Evolutionary conservation across 164 flowering plant genomes (phyloP).

Genomic region (Dillenia turbinata): DNA sequence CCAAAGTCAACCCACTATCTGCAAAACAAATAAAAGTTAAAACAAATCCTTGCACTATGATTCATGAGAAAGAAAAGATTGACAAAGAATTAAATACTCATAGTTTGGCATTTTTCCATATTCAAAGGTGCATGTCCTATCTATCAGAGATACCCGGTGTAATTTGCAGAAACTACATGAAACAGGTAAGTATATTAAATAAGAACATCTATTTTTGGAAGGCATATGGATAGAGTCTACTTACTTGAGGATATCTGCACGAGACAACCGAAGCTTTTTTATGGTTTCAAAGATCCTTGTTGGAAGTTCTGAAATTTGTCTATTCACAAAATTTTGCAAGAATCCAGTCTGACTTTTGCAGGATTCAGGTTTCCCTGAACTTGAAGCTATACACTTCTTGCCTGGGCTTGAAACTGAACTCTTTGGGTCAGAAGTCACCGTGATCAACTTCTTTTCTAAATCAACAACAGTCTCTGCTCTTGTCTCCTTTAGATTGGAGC

Average conservation of each 20-base stretch:
- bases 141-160: not conserved
- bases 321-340: constrained; percentile 12
- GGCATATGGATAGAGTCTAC: constrained; percentile 4
- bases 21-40: too few relatives aligned
- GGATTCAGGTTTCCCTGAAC: constrained; percentile 16
- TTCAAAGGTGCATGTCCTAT: not conserved
- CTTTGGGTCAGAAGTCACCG: constrained; percentile 2
- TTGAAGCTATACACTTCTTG: constrained; percentile 19
- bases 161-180: not conserved
- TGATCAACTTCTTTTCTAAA: constrained; percentile 7
- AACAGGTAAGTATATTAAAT: not conserved
- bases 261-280: constrained; percentile 63
- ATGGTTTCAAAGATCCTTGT: constrained; percentile 47
- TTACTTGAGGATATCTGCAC: constrained; percentile 69
- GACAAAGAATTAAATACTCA: too few relatives aligned
- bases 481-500: constrained; percentile 8
- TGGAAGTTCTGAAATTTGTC: constrained; percentile 33
- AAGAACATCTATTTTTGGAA: not conserved
- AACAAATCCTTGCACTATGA: too few relatives aligned
- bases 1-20: too few relatives aligned
- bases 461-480: constrained; percentile 3
- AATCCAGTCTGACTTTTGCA: constrained; percentile 21
- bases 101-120: not conserved
- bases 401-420: constrained; percentile 4
- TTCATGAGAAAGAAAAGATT: too few relatives aligned